phyloP scores from a whole-genome alignment of 2,329 filamentous ascomycete genomes.

The Paecilomyces dactylethromorphus region DNA sequence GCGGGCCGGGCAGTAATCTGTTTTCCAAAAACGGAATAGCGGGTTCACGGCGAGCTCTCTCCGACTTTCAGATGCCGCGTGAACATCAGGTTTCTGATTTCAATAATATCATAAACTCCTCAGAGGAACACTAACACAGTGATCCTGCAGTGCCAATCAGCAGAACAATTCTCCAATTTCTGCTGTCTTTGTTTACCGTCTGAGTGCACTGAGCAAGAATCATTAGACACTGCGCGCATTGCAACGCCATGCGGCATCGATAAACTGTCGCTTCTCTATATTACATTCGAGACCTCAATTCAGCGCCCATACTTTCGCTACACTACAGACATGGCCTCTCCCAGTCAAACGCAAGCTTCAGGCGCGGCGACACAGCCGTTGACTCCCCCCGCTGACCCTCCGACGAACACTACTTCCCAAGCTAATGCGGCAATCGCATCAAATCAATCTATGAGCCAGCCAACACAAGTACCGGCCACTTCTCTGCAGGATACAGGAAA shows the following conservation, averaged over 20 bases:
- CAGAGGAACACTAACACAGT: not conserved
- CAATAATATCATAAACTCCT: not conserved
- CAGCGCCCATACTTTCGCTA: not conserved
- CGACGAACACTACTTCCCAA: slow-evolving; percentile 16
- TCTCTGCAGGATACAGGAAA: slow-evolving; percentile 42
- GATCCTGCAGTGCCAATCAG: not conserved
- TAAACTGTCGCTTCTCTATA: not conserved
- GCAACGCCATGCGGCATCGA: not conserved
- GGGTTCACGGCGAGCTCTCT: not conserved
- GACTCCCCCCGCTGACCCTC: slow-evolving; percentile 38
- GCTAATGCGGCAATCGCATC: slow-evolving; percentile 13
- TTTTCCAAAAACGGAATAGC: not conserved
- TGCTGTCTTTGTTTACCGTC: not conserved
- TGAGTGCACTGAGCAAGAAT: not conserved
- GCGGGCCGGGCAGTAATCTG: not conserved
- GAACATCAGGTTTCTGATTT: not conserved
- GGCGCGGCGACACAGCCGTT: slow-evolving; percentile 30
- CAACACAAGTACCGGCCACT: slow-evolving; percentile 34
- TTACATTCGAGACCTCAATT: not conserved
- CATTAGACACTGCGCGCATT: not conserved
- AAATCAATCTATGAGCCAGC: slow-evolving; percentile 16
- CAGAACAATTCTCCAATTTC: not conserved
- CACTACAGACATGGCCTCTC: slow-evolving; percentile 25
- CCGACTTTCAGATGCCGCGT: not conserved
- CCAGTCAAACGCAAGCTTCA: slow-evolving; percentile 23